These are phyloP conservation scores for Vigna reflexopilosa DNA, from an alignment of 306 rosid genomes.

Conservation along the genomic window DNA sequence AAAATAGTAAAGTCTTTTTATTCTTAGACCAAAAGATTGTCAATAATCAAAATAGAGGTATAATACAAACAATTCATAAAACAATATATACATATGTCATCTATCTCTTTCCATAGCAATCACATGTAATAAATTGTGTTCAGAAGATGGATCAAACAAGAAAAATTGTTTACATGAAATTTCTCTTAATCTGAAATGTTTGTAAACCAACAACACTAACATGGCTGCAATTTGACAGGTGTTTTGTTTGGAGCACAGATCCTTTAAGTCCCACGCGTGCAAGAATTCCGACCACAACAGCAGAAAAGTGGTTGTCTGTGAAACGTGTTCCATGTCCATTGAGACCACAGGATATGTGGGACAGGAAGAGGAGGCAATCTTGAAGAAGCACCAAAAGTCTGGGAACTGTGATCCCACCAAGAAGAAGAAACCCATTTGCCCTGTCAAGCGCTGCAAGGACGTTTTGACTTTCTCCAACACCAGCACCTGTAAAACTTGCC, in stretches of 20 bases:
- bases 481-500: slow-evolving; percentile 75
- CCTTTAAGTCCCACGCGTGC: slow-evolving; percentile 75
- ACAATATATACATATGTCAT: too few species aligned
- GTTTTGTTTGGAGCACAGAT: slow-evolving; percentile 84
- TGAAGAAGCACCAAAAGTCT: slow-evolving; percentile 65
- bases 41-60: too few species aligned
- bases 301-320: slow-evolving; percentile 82
- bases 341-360: slow-evolving; percentile 64
- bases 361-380: slow-evolving; percentile 54
- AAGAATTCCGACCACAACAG: slow-evolving; percentile 74
- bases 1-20: background rate
- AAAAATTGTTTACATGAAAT: too few species aligned
- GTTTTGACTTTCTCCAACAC: slow-evolving; percentile 77
- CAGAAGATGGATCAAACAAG: too few species aligned
- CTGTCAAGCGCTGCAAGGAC: slow-evolving; percentile 76
- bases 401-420: slow-evolving; percentile 77
- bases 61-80: too few species aligned
- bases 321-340: slow-evolving; percentile 71
- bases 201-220: background rate
- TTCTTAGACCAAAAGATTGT: too few species aligned
- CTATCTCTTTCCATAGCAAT: too few species aligned
- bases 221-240: slow-evolving; percentile 50
- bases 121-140: too few species aligned
- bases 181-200: background rate
- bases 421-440: slow-evolving; percentile 81